phyloP scores from a whole-genome alignment of 495 filamentous ascomycete genomes.

The Penicillium antarcticum region DNA sequence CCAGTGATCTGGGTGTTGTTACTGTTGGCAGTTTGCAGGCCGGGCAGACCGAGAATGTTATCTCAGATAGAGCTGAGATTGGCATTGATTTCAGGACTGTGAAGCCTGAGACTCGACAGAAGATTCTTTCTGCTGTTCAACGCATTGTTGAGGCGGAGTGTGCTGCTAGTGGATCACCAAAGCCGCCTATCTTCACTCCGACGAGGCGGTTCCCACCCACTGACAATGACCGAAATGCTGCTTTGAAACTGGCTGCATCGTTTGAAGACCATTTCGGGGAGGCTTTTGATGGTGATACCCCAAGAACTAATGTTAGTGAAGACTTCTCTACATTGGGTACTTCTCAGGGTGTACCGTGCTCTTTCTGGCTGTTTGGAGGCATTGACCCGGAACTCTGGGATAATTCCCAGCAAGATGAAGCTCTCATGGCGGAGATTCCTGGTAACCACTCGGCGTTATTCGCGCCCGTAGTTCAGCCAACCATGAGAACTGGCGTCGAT shows the following conservation, averaged over 20 bases:
- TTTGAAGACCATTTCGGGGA: slow-evolving; percentile 37
- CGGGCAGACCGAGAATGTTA: slow-evolving; percentile 52
- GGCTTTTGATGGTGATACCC: slow-evolving; percentile 36
- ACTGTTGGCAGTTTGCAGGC: slow-evolving; percentile 51
- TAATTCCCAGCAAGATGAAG: slow-evolving; percentile 20
- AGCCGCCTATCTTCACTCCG: slow-evolving; percentile 39
- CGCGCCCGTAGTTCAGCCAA: slow-evolving; percentile 61
- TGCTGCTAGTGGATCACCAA: slow-evolving; percentile 42
- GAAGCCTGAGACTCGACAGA: slow-evolving; percentile 34
- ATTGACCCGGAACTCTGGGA: slow-evolving; percentile 45
- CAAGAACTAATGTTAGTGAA: slow-evolving; percentile 39
- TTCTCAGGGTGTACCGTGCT: slow-evolving; percentile 31
- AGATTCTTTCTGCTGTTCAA: slow-evolving; percentile 37
- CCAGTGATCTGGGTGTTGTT: slow-evolving; percentile 46
- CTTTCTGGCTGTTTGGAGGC: slow-evolving; percentile 48
- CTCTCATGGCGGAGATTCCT: slow-evolving; percentile 28
- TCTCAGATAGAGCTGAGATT: slow-evolving; percentile 45
- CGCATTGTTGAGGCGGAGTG: slow-evolving; percentile 54
- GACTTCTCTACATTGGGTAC: slow-evolving; percentile 46
- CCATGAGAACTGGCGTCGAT: slow-evolving; percentile 54
- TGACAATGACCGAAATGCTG: slow-evolving; percentile 32
- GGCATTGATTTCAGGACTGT: slow-evolving; percentile 45
- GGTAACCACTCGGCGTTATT: slow-evolving; percentile 61
- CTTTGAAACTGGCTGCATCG: slow-evolving; percentile 24
- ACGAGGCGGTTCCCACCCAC: slow-evolving; percentile 47